phyloP scores from a whole-genome alignment of 257 asterid genomes.

The Sherardia arvensis region DNA sequence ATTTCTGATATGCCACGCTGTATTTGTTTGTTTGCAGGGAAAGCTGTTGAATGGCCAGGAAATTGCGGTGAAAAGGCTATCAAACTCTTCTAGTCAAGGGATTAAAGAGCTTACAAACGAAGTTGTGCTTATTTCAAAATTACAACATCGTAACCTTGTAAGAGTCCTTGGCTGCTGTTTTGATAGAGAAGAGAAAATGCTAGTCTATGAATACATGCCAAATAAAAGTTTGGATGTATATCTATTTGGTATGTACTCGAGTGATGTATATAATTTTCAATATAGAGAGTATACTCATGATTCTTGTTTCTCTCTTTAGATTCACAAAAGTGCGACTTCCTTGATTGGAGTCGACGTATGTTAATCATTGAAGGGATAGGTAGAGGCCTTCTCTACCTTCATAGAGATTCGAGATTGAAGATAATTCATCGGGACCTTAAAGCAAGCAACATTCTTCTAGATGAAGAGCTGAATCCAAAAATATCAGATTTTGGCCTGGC shows the following conservation, averaged over 20 bases:
- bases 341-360: constrained; percentile 42
- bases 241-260: constrained; percentile 8
- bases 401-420: constrained; percentile 50
- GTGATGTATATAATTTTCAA: constrained; percentile 6
- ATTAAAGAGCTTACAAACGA: constrained; percentile 46
- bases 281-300: neutral
- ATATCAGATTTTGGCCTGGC: constrained; percentile 69
- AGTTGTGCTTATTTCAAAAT: constrained; percentile 33
- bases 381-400: constrained; percentile 65
- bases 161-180: constrained; percentile 40
- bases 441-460: constrained; percentile 46
- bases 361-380: constrained; percentile 45
- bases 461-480: constrained; percentile 42
- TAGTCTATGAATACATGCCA: constrained; percentile 59
- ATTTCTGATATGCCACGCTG: neutral
- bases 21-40: neutral
- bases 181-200: constrained; percentile 38
- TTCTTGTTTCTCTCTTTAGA: constrained; percentile 4
- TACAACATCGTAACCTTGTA: constrained; percentile 22
- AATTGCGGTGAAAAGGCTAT: constrained; percentile 17
- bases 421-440: constrained; percentile 59
- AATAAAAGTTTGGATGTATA: constrained; percentile 25
- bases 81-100: constrained; percentile 46
- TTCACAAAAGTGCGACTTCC: constrained; percentile 12
- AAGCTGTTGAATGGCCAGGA: constrained; percentile 11